Evolutionary conservation across 1,284 basidiomycete species (phyloP).

Genomic region (Ganoderma lingzhi): DNA sequence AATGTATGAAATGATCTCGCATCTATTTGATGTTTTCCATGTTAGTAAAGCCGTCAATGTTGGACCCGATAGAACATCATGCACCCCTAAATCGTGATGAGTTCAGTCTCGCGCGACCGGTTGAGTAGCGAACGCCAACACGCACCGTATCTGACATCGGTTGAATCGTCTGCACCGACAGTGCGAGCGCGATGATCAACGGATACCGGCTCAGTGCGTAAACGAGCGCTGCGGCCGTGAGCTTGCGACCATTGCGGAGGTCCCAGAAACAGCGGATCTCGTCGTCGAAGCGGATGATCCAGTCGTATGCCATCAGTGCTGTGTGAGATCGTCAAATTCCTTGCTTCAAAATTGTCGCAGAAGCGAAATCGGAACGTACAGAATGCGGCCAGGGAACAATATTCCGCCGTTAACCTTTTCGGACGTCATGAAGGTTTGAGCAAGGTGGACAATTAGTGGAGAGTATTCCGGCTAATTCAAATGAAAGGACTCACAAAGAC

Average conservation of each 20-base stretch:
- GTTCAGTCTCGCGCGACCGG: neutral
- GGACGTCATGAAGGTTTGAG: neutral
- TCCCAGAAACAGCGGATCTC: neutral
- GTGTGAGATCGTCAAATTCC: neutral
- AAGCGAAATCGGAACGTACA: neutral
- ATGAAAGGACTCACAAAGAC: neutral
- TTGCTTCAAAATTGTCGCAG: too few relatives aligned
- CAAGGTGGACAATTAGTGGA: neutral
- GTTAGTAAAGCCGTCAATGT: too few relatives aligned
- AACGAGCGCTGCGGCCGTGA: neutral
- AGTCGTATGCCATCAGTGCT: neutral
- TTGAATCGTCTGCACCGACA: neutral
- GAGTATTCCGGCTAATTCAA: neutral
- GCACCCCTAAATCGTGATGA: neutral
- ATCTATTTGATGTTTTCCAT: neutral
- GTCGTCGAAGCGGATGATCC: neutral
- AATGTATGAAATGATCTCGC: neutral
- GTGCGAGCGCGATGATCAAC: neutral
- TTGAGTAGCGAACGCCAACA: neutral
- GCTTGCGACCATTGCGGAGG: neutral
- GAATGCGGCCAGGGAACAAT: neutral
- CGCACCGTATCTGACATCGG: neutral
- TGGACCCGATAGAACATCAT: neutral
- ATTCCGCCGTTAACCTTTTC: neutral
- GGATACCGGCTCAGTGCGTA: neutral